Evolutionary conservation across 1,284 basidiomycete species (phyloP).

Genomic region (Taiwanofungus camphoratus): DNA sequence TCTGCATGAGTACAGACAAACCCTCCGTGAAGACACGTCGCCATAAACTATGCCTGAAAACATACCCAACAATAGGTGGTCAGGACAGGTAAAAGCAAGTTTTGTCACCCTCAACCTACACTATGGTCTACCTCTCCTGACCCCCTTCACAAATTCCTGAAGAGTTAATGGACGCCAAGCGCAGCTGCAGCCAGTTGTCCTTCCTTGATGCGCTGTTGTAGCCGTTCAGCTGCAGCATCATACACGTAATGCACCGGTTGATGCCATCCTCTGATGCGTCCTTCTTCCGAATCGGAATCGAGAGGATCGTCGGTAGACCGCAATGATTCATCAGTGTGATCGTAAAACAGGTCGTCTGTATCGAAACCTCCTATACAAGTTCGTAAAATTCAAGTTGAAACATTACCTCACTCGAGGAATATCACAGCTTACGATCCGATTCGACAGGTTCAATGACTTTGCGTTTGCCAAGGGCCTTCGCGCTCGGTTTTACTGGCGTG

Average conservation of each 20-base stretch:
- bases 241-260: slow-evolving; percentile 68
- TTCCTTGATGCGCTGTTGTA: slow-evolving; percentile 51
- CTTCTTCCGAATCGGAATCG: slow-evolving; percentile 37
- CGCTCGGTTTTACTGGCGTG: slow-evolving; percentile 51
- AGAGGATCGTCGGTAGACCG: slow-evolving; percentile 24
- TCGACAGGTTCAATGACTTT: slow-evolving; percentile 43
- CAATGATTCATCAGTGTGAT: slow-evolving; percentile 26
- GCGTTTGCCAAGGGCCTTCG: slow-evolving; percentile 77
- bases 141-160: too few relatives aligned
- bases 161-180: slow-evolving; percentile 31
- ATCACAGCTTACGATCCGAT: slow-evolving; percentile 37
- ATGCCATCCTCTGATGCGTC: slow-evolving; percentile 24
- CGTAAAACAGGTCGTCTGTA: slow-evolving; percentile 39
- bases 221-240: slow-evolving; percentile 75
- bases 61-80: too few relatives aligned
- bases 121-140: too few relatives aligned
- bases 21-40: too few relatives aligned
- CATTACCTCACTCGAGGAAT: neutral
- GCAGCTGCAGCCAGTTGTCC: slow-evolving; percentile 27
- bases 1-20: too few relatives aligned
- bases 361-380: slow-evolving; percentile 31
- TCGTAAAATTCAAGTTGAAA: neutral
- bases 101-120: too few relatives aligned
- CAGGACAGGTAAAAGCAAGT: too few relatives aligned
- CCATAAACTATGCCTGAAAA: too few relatives aligned